A percentile compares a stretch with the other conserved stretches of the same genome.
phyloP scores from a whole-genome alignment of 2,329 filamentous ascomycete species.

The Trichoderma polysporum region DNA sequence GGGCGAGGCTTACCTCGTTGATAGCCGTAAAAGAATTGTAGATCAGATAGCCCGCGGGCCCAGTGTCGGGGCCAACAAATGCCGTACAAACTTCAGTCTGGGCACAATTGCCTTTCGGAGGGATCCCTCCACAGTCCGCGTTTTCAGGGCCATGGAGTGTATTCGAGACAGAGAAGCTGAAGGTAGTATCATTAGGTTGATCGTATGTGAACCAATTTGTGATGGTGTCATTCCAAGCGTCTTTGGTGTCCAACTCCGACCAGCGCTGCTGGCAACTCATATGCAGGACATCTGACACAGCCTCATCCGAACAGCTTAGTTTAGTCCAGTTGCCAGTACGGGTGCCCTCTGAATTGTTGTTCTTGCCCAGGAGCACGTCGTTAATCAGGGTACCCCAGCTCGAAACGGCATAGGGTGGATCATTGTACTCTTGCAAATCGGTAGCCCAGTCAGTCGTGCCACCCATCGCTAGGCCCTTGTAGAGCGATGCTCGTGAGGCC shows the following conservation, averaged over 20 bases:
- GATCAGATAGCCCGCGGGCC: slow-evolving; percentile 26
- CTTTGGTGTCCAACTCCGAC: slow-evolving; percentile 26
- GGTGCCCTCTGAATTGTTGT: slow-evolving; percentile 23
- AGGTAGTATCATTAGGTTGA: background rate
- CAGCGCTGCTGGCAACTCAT: slow-evolving; percentile 27
- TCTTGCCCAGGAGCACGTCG: slow-evolving; percentile 20
- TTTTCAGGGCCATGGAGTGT: slow-evolving; percentile 1
- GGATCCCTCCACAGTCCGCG: background rate
- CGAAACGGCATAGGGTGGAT: slow-evolving; percentile 19
- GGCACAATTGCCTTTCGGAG: background rate
- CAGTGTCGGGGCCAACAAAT: background rate
- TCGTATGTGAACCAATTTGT: slow-evolving; percentile 24
- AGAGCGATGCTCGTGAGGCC: slow-evolving; percentile 6
- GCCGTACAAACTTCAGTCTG: background rate
- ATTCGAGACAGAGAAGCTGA: background rate
- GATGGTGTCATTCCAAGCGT: slow-evolving; percentile 32
- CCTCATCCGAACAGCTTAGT: slow-evolving; percentile 25
- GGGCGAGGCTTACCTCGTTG: slow-evolving; percentile 17
- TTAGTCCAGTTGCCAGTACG: slow-evolving; percentile 29
- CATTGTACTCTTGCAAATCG: slow-evolving; percentile 26
- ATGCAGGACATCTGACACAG: slow-evolving; percentile 3
- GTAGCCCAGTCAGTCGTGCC: slow-evolving; percentile 28
- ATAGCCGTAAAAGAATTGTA: slow-evolving; percentile 30
- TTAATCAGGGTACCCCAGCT: slow-evolving; percentile 25
- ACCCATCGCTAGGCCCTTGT: slow-evolving; percentile 24